Percentiles rank a stretch among this genome's conserved stretches.
Conservation (phyloP, 2,329 filamentous ascomycete species). For the Aspergillus felis region DNA sequence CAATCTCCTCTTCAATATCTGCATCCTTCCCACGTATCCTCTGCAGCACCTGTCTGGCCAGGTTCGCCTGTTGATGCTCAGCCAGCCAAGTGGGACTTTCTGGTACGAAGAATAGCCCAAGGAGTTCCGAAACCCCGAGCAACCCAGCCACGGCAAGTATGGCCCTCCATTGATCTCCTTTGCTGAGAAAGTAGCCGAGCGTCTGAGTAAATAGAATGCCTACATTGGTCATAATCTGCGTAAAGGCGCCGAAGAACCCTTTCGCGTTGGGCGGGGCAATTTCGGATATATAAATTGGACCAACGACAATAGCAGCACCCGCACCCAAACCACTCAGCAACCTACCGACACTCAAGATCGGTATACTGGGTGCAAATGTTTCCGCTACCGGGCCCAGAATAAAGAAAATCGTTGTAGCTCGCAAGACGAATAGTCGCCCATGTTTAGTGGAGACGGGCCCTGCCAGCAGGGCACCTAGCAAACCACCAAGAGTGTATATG, state of each 20-base stretch:
- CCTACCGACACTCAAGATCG: constrained; percentile 67
- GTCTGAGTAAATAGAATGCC: constrained; percentile 82
- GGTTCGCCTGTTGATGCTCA: constrained; percentile 55
- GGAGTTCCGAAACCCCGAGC: constrained; percentile 63
- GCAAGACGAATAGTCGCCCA: constrained; percentile 74
- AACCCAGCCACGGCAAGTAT: constrained; percentile 71
- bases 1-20: constrained; percentile 71
- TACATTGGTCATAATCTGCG: constrained; percentile 88
- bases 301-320: constrained; percentile 85
- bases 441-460: constrained; percentile 74
- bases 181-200: constrained; percentile 82
- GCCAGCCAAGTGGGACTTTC: constrained; percentile 89
- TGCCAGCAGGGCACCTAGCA: constrained; percentile 74
- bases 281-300: constrained; percentile 92
- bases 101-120: constrained; percentile 70
- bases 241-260: constrained; percentile 76
- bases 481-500: constrained; percentile 84
- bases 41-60: constrained; percentile 66
- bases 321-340: constrained; percentile 79
- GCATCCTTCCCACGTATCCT: constrained; percentile 67
- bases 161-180: constrained; percentile 73
- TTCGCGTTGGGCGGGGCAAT: constrained; percentile 70
- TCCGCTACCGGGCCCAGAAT: constrained; percentile 71
- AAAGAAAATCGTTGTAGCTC: constrained; percentile 72
- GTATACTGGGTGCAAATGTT: constrained; percentile 64